These are phyloP conservation scores for Saccharomycopsis fodiens DNA, from an alignment of 805 yeast genomes.

Conservation along the genomic window DNA sequence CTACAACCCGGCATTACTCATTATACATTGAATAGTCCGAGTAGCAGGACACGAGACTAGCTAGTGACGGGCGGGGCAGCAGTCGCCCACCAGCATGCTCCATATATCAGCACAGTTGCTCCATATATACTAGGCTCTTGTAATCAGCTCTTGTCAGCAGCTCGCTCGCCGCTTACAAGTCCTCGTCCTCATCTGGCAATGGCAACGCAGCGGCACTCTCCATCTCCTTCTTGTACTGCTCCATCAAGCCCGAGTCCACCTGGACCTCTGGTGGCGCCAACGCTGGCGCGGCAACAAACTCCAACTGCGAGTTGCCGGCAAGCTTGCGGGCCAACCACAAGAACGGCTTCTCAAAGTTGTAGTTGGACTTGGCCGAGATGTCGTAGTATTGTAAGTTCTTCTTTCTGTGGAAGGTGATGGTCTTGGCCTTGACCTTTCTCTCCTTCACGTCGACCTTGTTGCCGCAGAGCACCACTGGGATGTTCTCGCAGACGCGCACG, in stretches of 20 bases:
- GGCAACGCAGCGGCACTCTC: constrained; percentile 99
- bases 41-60: no score
- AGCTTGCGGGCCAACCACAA: constrained; percentile 99
- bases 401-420: constrained; percentile 99
- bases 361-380: constrained; percentile 98
- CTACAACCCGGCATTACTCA: no score
- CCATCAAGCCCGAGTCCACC: constrained; percentile 94
- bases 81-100: no score
- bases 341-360: constrained; percentile 99
- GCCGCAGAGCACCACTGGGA: constrained; percentile 98
- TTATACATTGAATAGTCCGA: no score
- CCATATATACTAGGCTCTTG: no score
- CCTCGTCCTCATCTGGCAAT: constrained; percentile 99
- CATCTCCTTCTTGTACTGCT: constrained; percentile 98
- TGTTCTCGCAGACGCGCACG: constrained; percentile 99
- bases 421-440: constrained; percentile 99
- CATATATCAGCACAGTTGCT: no score
- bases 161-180: constrained; percentile 54
- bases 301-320: constrained; percentile 96
- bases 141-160: no score
- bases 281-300: constrained; percentile 98
- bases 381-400: constrained; percentile 99
- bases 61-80: no score
- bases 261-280: constrained; percentile 99
- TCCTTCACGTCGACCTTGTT: constrained; percentile 99